Base-by-base conservation (phyloP, 2,329 filamentous ascomycete species). In the Hymenoscyphus fraxineus region DNA sequence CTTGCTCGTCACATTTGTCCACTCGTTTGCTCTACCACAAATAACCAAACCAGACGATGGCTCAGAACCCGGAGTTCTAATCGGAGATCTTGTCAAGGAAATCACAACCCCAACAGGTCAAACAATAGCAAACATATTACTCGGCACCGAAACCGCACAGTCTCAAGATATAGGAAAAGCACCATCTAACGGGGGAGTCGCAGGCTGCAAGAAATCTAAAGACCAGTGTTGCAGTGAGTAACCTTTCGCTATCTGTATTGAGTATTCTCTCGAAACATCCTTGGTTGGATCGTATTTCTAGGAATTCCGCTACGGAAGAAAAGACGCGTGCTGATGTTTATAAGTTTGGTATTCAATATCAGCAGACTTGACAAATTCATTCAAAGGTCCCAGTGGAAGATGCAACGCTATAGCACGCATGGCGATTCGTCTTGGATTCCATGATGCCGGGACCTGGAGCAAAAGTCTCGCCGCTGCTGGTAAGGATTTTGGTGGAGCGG, bases 341-440 rank as follows among this genome's bases (percentile, higher is more conserved):
- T 22, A 27, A 54, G 47, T 69, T 57, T 69, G 67, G 67, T 66
- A 66, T 47, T 65, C 35, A 4, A 63, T 69, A 12, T 62, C 62
- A 9, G 58, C 61, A 41, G 67, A 69, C 35, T 63, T 69, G 62
- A 60, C 61, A 16, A 58, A 41, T 13, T 58, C 59, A 41, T 69
- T 69, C 59, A 63, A 31, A 16, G 64, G 63, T 6, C 16, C 27
- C 3, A 40, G 62, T 6, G 64, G 67, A n/a, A 55, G 63, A 22
- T 82, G 80, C 67, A 82, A 78, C 61, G 74, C 75, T 57, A 74
- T 75, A 69, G 81, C 80, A 9, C 78, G 81, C 9, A 76, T 72
- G 57, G 79, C 80, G 13, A 75, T 82, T 54, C 79, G 81, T 2
- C 76, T 81, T 38, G 80, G 80, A 13, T 82, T 82, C 70, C 80